Conservation (phyloP, 2,329 filamentous ascomycete species). For the Penicillium psychrosexuale region DNA sequence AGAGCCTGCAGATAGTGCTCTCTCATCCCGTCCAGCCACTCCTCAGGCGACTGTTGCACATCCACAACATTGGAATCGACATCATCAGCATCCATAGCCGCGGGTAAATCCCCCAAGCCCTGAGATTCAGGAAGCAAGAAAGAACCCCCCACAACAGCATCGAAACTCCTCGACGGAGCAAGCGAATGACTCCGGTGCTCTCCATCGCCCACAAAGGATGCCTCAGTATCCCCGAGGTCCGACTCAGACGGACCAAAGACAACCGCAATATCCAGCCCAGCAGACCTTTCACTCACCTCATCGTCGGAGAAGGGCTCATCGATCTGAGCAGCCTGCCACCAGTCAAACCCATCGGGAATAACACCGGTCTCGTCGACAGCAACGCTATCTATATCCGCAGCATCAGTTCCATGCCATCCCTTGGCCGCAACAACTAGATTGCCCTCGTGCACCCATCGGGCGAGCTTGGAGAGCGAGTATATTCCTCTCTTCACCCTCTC, state of each 20-base stretch:
- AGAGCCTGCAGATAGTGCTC: conserved; percentile 45
- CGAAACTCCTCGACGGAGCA: conserved; percentile 6
- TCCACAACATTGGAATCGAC: conserved; percentile 13
- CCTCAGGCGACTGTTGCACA: conserved; percentile 32
- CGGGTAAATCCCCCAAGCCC: neutral
- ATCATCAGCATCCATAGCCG: conserved; percentile 14
- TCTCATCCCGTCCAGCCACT: conserved; percentile 36
- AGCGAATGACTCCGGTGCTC: conserved; percentile 18
- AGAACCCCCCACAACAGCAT: neutral
- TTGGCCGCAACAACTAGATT: conserved; percentile 40
- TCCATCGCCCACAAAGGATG: conserved; percentile 21
- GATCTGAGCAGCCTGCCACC: conserved; percentile 38
- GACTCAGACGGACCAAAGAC: conserved; percentile 26
- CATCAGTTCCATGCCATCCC: conserved; percentile 23
- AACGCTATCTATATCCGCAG: conserved; percentile 3
- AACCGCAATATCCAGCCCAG: conserved; percentile 29
- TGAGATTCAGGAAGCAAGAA: conserved; percentile 18
- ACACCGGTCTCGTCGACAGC: neutral
- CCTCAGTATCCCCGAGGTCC: conserved; percentile 1
- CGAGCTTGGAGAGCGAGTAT: conserved; percentile 40
- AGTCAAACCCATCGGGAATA: conserved; percentile 19
- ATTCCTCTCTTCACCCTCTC: conserved; percentile 41
- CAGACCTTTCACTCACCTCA: conserved; percentile 21
- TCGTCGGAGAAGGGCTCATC: conserved; percentile 27
- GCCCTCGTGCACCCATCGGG: conserved; percentile 35